phyloP scores from a whole-genome alignment of 202 grass and related monocot species.

The Musa balbisiana region DNA sequence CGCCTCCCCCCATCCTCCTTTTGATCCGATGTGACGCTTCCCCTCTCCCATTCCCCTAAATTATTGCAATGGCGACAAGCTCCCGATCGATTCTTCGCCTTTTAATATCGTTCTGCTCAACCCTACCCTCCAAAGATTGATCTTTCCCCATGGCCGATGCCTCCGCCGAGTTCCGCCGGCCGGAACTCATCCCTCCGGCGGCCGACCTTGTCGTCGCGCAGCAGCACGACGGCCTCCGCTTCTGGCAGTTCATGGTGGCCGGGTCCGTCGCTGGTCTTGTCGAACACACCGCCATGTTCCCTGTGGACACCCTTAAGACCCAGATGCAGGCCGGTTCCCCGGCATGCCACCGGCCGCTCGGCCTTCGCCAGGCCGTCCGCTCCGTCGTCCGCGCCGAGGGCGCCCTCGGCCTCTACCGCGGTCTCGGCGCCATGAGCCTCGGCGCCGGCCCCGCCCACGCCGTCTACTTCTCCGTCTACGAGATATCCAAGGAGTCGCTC shows the following conservation, averaged over 20 bases:
- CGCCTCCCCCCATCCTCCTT: not conserved
- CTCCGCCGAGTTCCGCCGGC: conserved; percentile 5
- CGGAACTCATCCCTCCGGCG: conserved; percentile 9
- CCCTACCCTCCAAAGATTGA: not conserved
- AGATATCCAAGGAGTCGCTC: conserved; percentile 3
- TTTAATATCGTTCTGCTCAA: not conserved
- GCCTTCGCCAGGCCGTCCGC: conserved; percentile 10
- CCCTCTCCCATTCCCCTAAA: not conserved
- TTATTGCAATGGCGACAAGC: not conserved
- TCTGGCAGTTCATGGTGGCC: conserved; percentile 19
- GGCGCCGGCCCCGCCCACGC: conserved; percentile 16
- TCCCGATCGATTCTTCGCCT: not conserved
- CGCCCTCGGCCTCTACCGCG: conserved; percentile 16
- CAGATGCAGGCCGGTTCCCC: conserved; percentile 4
- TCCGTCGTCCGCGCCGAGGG: conserved; percentile 5
- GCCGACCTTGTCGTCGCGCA: not conserved
- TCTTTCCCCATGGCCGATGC: conserved; percentile 9
- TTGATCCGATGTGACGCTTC: conserved; percentile 7
- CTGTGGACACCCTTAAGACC: conserved; percentile 14
- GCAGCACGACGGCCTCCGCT: conserved; percentile 2
- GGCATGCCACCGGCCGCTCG: not conserved
- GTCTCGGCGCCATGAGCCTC: conserved; percentile 13
- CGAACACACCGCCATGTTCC: conserved; percentile 20
- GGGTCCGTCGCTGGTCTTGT: conserved; percentile 19
- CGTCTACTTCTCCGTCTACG: conserved; percentile 17